Conservation (phyloP, 148 eudicot genomes). For the Spergularia marina region DNA sequence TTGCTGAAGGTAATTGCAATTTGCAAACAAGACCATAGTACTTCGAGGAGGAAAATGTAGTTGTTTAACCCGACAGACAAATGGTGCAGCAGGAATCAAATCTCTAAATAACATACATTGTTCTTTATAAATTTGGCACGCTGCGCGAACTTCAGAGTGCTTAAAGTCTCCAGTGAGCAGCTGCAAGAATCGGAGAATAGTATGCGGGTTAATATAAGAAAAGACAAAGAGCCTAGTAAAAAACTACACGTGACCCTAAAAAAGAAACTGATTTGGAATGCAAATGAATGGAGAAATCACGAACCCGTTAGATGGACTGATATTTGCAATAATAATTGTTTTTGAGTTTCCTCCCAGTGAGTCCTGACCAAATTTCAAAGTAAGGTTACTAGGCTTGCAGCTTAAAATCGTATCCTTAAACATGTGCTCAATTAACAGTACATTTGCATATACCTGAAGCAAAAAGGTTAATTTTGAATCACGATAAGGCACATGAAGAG, state of each 20-base stretch:
- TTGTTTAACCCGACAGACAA: not conserved
- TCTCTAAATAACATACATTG: conserved; percentile 57
- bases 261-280: not conserved
- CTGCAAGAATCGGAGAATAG: conserved; percentile 42
- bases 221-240: not conserved
- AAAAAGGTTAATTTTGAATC: conserved; percentile 98
- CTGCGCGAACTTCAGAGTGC: conserved; percentile 97
- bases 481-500: conserved; percentile 93
- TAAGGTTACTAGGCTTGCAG: not conserved
- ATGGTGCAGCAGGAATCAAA: conserved; percentile 6
- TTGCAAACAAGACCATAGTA: not conserved
- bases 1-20: not conserved
- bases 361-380: conserved; percentile 48
- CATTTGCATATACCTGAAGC: conserved; percentile 65
- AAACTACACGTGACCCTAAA: not conserved
- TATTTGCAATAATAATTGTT: conserved; percentile 89
- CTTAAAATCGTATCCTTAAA: not conserved
- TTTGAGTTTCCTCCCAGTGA: conserved; percentile 98
- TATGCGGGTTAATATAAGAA: not conserved
- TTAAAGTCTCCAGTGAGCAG: conserved; percentile 86
- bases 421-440: not conserved
- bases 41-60: not conserved
- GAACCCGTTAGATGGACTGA: conserved; percentile 89
- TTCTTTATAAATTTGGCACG: conserved; percentile 97
- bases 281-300: conserved; percentile 25